Base-by-base conservation (phyloP, 768 basidiomycete genomes). In the Kwoniella europaea region DNA sequence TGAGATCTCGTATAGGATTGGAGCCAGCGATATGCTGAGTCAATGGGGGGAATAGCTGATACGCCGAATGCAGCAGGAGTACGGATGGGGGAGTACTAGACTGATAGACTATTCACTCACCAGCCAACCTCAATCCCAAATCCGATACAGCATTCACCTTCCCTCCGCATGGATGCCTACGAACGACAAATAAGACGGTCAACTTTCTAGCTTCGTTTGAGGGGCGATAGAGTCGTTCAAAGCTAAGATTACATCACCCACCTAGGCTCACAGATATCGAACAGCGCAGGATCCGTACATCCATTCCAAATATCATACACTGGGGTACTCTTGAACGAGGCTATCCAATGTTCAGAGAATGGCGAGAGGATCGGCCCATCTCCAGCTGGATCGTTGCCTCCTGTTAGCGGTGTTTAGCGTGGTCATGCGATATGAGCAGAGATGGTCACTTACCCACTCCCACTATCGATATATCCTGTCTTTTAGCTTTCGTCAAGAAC, bases 211-310 rank as follows among this genome's bases (percentile, higher is more conserved):
- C 27, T 27, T 27, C 27, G 27, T 2, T 27, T 4, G 2, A 2
- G 4, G 27, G 27, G 27, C 27, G 27, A 27, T 27, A 27, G 27
- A 46, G 29, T 50, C 27, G 9, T 10, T 16, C 50, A 35, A 63
- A 27, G 10, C n/a, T 43, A 24, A 57, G 54, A 42, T 52, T 52
- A 64, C n/a, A 52, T 12, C 20, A 80, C 86, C 29, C 71, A 94
- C 93, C 92, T 87, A 44, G 96, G 92, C 82, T 99, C 97, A 65
- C 96, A 88, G 59, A 98, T 92, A 80, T 99, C 97, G 79, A 99
- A 99, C 12, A 98, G 84, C 71, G 93, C 86, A 0, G 93, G 91
- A 83, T 99, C 97, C 1, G 97, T 98, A 52, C 90, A 88, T 56
- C 88, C 86, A 61, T 98, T 89, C 97, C 97, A 99, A 3, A 93